Evolutionary conservation across 768 basidiomycete genomes (phyloP).

Genomic region (Mycena pura): DNA sequence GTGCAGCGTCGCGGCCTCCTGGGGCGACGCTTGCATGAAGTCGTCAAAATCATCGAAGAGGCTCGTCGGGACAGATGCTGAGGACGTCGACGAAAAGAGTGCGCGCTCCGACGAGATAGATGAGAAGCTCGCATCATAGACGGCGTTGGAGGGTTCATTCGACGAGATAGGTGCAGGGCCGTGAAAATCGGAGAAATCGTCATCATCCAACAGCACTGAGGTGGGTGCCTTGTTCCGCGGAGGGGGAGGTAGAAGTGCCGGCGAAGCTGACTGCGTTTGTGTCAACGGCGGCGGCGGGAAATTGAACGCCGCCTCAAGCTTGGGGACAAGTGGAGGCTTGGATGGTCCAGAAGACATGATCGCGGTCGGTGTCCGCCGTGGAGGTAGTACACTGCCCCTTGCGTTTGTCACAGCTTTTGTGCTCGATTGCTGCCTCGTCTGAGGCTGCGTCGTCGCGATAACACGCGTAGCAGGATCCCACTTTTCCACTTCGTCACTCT

Average conservation of each 20-base stretch:
- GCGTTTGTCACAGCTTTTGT: slow-evolving; percentile 8
- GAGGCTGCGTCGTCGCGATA: not conserved
- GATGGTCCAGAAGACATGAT: slow-evolving; percentile 25
- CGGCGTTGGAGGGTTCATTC: slow-evolving; percentile 19
- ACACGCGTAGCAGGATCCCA: not conserved
- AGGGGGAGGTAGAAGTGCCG: slow-evolving; percentile 37
- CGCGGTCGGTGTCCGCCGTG: slow-evolving; percentile 25
- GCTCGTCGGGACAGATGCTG: slow-evolving; percentile 29
- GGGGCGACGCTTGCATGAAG: slow-evolving; percentile 40
- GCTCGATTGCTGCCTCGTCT: slow-evolving; percentile 8
- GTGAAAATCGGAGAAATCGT: slow-evolving; percentile 62
- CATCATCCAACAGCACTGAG: slow-evolving; percentile 43
- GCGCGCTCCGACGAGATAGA: slow-evolving; percentile 27
- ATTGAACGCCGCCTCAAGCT: slow-evolving; percentile 24
- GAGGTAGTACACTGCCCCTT: slow-evolving; percentile 29
- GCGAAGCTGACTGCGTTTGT: slow-evolving; percentile 27
- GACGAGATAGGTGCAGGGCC: slow-evolving; percentile 36
- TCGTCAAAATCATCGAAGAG: slow-evolving; percentile 57
- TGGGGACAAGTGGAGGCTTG: slow-evolving; percentile 24
- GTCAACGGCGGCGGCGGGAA: slow-evolving; percentile 25
- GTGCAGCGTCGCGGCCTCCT: slow-evolving; percentile 41
- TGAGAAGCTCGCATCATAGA: slow-evolving; percentile 23
- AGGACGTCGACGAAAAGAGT: slow-evolving; percentile 34
- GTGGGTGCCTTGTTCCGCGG: slow-evolving; percentile 34
- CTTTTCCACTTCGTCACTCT: slow-evolving; percentile 9